Percentiles rank a stretch among this genome's conserved stretches.
Evolutionary conservation across 345 rosid genomes (phyloP).

Genomic region (Triadica sebifera): DNA sequence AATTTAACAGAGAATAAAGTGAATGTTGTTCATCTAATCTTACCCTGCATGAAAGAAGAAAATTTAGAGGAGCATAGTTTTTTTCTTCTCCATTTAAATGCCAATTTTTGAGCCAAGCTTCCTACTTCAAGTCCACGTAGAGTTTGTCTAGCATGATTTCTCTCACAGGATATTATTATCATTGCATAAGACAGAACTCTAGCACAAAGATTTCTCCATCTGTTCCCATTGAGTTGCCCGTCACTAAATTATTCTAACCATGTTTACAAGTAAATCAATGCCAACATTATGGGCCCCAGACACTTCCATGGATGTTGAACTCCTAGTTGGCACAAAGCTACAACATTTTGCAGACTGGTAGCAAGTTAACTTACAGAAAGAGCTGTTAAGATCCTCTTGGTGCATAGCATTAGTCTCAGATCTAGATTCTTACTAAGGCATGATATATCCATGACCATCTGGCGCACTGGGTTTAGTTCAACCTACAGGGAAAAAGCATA

Average conservation of each 20-base stretch:
- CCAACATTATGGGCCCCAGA: too few relatives aligned
- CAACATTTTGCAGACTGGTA: too few relatives aligned
- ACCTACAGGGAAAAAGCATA: conserved; percentile 32
- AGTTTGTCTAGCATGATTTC: neutral
- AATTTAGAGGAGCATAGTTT: neutral
- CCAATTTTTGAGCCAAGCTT: neutral
- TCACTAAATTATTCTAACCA: neutral
- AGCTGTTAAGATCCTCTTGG: conserved; percentile 39
- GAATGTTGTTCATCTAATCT: neutral
- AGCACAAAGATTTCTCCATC: neutral
- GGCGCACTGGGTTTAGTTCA: conserved; percentile 41
- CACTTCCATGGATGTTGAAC: too few relatives aligned
- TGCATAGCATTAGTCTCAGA: conserved; percentile 55
- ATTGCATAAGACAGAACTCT: neutral
- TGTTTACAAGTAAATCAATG: too few relatives aligned
- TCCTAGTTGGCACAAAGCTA: too few relatives aligned
- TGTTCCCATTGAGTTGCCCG: neutral
- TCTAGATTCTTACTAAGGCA: conserved; percentile 63
- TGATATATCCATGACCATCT: conserved; percentile 54
- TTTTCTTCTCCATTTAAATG: neutral
- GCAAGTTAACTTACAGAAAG: too few relatives aligned
- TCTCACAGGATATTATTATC: neutral
- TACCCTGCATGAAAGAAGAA: neutral
- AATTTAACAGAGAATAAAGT: neutral
- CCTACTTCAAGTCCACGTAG: neutral